Percentiles rank a stretch among this genome's conserved stretches.
Evolutionary conservation across 2,329 filamentous ascomycete species (phyloP).

Genomic region (Beauveria sp.): DNA sequence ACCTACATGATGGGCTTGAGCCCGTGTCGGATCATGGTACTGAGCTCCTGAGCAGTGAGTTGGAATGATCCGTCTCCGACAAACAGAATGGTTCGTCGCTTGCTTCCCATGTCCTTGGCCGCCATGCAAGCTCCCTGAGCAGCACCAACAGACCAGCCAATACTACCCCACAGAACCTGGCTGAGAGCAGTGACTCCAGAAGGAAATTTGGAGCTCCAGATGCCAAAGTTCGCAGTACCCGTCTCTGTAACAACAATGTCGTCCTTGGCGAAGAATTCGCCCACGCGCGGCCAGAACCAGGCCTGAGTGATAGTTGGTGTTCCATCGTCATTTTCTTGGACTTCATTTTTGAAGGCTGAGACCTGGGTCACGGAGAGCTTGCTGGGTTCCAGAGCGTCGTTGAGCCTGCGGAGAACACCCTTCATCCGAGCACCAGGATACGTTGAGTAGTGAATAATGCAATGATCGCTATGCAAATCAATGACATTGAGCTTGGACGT

Average conservation of each 20-base stretch:
- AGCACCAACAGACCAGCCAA: conserved; percentile 53
- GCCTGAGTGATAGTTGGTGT: conserved; percentile 53
- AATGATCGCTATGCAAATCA: conserved; percentile 69
- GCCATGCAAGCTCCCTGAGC: conserved; percentile 64
- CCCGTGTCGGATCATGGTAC: conserved; percentile 70
- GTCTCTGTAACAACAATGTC: conserved; percentile 84
- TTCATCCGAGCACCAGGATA: conserved; percentile 74
- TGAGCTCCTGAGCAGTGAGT: conserved; percentile 75
- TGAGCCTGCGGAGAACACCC: conserved; percentile 66
- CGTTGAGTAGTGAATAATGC: conserved; percentile 68
- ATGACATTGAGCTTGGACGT: conserved; percentile 71
- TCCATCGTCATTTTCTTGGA: conserved; percentile 31
- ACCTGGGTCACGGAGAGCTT: conserved; percentile 49
- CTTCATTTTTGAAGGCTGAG: conserved; percentile 46
- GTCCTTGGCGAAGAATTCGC: conserved; percentile 60
- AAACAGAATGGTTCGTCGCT: conserved; percentile 68
- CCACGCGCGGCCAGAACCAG: conserved; percentile 71
- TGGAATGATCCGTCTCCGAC: conserved; percentile 88
- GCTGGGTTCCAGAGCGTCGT: conserved; percentile 48
- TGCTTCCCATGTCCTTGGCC: conserved; percentile 52
- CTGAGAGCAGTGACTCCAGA: conserved; percentile 69
- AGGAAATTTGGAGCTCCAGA: conserved; percentile 80
- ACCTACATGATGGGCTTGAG: conserved; percentile 70
- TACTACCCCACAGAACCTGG: conserved; percentile 67
- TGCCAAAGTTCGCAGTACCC: conserved; percentile 80